Base-by-base conservation (phyloP, 208 protist genomes). In the Crithidia brevicula region DNA sequence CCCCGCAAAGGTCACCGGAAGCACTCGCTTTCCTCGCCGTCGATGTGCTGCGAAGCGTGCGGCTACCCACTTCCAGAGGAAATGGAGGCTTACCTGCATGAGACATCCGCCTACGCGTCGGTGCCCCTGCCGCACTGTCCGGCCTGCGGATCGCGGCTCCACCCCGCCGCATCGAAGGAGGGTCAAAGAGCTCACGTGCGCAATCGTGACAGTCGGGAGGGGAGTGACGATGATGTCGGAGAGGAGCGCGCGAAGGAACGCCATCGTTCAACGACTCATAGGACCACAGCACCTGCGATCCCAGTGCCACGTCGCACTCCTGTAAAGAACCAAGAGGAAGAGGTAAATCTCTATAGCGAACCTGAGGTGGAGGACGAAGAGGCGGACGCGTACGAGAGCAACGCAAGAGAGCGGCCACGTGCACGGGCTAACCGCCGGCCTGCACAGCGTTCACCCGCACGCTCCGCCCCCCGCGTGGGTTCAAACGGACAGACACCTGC, bases 101-200 rank as follows among this genome's bases (percentile, higher is more conserved):
- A 68, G 23, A 76, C 62, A 1, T 63, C 61, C 4, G 27, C 30
- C 42, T 56, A 59, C 56, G 54, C 10, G 20, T 64, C 61, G 2
- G 56, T 76, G 28, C 61, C 63, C 0, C 57, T 9, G 4, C 70
- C 56, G 28, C 62, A 52, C 52, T 76, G 70, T 16, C 70, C 70
- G 8, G 62, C 50, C 11, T 76, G 62, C 27, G 70, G 61, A 6
- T 20, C n/a, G 1, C 49, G 47, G 18, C 61, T 67, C 4, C 30
- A 27, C 4, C 23, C n/a, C n/a, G n/a, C n/a, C n/a, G n/a, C n/a
- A n/a, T n/a, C n/a, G 23, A 0, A 51, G 46, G 13, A 8, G 46
- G 7, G 13, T 20, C 7, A 51, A 2, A 1, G 20, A 51, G 13
- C 0, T 2, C 2, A 31, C 22, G 27, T 5, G 25, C 4, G 27